Evolutionary conservation across 345 rosid genomes (phyloP).

Genomic region (Eucalyptus pumila): DNA sequence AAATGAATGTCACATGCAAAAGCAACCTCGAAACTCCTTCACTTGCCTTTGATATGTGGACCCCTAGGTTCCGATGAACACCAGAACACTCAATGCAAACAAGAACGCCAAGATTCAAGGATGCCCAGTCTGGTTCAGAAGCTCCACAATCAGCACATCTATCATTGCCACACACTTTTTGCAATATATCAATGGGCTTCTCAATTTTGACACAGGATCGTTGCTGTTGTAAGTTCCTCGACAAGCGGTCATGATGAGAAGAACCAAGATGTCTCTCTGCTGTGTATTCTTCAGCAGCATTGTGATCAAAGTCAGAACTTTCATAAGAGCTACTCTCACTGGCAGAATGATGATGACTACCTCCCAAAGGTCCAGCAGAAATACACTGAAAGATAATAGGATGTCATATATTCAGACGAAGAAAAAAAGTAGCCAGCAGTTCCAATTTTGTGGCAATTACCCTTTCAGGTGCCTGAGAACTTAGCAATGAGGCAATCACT

Average conservation of each 20-base stretch:
- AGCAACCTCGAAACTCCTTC: not conserved
- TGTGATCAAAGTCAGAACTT: constrained; percentile 87
- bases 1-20: not conserved
- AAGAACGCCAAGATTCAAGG: constrained; percentile 90
- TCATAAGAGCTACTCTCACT: constrained; percentile 98
- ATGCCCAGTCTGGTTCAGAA: constrained; percentile 99
- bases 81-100: constrained; percentile 99
- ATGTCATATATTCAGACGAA: constrained; percentile 4
- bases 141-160: constrained; percentile 99
- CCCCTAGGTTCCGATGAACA: constrained; percentile 99
- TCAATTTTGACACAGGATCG: constrained; percentile 53
- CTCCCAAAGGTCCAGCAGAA: constrained; percentile 70
- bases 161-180: constrained; percentile 81
- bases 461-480: constrained; percentile 92
- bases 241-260: constrained; percentile 49
- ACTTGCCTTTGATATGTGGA: constrained; percentile 88
- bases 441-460: constrained; percentile 15
- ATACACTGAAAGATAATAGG: constrained; percentile 47
- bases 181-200: constrained; percentile 81
- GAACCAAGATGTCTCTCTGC: constrained; percentile 53
- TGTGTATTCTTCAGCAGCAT: constrained; percentile 59
- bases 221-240: constrained; percentile 62
- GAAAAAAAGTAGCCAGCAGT: not conserved
- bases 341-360: constrained; percentile 87
- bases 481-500: constrained; percentile 95